Conservation (phyloP, 208 protist species). For the Trypanosoma vivax region DNA sequence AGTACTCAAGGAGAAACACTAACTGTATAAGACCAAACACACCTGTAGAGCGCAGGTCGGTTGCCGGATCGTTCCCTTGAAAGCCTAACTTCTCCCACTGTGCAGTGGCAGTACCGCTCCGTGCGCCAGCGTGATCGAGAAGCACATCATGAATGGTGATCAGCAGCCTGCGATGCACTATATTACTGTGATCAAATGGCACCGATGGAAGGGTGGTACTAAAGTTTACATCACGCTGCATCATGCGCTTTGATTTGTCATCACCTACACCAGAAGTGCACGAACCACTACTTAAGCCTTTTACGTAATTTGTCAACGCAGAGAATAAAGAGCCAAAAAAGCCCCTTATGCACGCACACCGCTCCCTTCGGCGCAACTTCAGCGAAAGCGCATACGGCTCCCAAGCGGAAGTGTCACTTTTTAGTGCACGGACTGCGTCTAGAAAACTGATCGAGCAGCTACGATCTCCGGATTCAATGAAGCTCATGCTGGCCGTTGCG, state of each 20-base stretch:
- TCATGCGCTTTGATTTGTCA: not conserved
- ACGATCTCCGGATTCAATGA: not conserved
- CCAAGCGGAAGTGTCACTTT: constrained; percentile 15
- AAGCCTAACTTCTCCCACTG: constrained; percentile 73
- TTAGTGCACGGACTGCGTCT: constrained; percentile 11
- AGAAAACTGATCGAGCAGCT: constrained; percentile 9
- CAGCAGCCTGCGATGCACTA: constrained; percentile 46
- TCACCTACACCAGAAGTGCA: not conserved
- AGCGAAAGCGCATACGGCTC: constrained; percentile 7
- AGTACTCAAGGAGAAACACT: constrained; percentile 69
- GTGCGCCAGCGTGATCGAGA: not conserved
- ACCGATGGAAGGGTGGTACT: constrained; percentile 13
- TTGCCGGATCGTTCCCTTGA: constrained; percentile 71
- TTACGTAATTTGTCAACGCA: not conserved
- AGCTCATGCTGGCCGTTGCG: not conserved
- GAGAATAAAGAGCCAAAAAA: constrained; percentile 1
- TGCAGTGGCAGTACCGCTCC: constrained; percentile 1
- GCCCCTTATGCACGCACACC: not conserved
- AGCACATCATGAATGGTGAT: constrained; percentile 48
- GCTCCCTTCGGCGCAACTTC: not conserved
- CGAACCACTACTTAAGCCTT: not conserved
- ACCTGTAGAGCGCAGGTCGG: constrained; percentile 70
- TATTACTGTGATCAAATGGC: constrained; percentile 23
- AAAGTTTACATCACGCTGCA: constrained; percentile 21
- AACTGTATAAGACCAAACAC: constrained; percentile 61